Percentiles rank a stretch among this genome's conserved stretches.
phyloP scores from a whole-genome alignment of 441 rosid species.

The Gossypium laxum region DNA sequence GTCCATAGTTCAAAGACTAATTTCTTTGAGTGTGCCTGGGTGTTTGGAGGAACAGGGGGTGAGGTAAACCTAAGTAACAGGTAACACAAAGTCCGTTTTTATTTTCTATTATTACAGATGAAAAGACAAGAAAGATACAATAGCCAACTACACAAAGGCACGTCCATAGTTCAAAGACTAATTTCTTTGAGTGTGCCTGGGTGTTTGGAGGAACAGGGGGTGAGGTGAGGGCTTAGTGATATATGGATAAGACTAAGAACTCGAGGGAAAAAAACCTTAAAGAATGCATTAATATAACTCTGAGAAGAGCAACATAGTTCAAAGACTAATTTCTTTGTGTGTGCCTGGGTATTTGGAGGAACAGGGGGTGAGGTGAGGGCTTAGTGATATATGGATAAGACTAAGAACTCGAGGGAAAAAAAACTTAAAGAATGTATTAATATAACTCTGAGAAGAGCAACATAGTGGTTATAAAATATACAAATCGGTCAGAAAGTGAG shows the following conservation, averaged over 20 bases:
- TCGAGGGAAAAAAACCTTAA: not conserved
- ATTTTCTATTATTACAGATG: not conserved
- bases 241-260: not conserved
- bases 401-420: not conserved
- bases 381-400: not conserved
- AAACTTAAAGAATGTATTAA: not conserved
- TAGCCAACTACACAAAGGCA: too few species aligned
- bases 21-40: not conserved
- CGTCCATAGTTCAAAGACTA: not conserved
- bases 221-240: too few species aligned
- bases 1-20: not conserved
- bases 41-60: not conserved
- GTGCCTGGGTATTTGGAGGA: not conserved
- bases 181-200: not conserved
- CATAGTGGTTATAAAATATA: not conserved
- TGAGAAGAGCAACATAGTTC: not conserved
- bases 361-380: not conserved
- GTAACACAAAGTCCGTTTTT: not conserved
- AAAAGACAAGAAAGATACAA: not conserved
- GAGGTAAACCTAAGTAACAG: not conserved
- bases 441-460: not conserved
- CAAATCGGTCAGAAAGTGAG: conserved; percentile 1
- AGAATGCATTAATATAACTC: not conserved
- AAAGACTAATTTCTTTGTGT: not conserved
- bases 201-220: not conserved